Evolutionary conservation across 352 stramenopile genomes (phyloP), one percentile per base, ranked within the genome.

Genomic region (Phytopythium mirpurense): DNA sequence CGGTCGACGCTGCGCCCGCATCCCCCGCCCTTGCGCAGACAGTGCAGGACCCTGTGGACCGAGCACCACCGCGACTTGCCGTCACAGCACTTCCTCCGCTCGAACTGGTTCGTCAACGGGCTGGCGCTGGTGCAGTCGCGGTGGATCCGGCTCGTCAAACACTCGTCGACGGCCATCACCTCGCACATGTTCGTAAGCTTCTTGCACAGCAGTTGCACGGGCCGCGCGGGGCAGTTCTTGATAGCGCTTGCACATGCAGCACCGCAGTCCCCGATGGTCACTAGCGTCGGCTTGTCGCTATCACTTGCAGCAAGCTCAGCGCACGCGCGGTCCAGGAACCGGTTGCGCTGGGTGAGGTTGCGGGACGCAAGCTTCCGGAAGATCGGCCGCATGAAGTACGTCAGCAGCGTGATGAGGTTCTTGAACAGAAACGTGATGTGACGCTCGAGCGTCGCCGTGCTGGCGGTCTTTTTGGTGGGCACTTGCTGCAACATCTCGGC

Each of bases 11-110:
- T 38, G 18, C 8, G 2, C 1, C 43, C 54, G 29, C 46, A 60
- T 9, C 45, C 54, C 5, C 9, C 29, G 29, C 37, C 44, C 44
- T 42, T 54, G 35, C 4, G 6, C 16, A 54, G 8, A 36, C 54
- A 60, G 34, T 60, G 54, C 2, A 51, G 54, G 5, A 54, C 54
- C 19, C 55, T 60, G 54, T 60, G 45, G 1, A 60, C 45, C 1
- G 26, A 18, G 31, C 49, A 41, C 8, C 27, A 43, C 23, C 45
- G 34, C 5, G 37, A n/a, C 9, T 32, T 32, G 29, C 29, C 29
- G 9, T 9, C 29, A 10, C 5, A 32, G 29, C 29, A 60, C 37
- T 4, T 9, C 27, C 40, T 26, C 6, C 1, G 40, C 5, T 16
- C 19, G 3, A n/a, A 18, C 40, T 21, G 38, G 16, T 23, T 21